Evolutionary conservation across 306 rosid genomes (phyloP), one percentile per base, ranked within the genome.

Genomic region (Castanopsis chinensis): DNA sequence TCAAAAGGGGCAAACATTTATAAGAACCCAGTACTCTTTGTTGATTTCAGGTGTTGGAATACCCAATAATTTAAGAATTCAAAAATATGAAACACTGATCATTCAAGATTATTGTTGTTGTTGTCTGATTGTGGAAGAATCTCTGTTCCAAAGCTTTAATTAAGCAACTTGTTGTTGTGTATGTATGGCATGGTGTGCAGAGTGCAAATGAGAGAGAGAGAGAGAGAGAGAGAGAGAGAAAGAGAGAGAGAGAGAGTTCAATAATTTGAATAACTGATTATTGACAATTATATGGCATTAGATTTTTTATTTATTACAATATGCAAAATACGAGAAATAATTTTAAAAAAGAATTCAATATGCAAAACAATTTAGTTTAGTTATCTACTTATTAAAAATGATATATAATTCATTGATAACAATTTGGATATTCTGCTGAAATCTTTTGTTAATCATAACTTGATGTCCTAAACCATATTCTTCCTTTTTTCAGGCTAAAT

Each of bases 401-500:
- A 61, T 12, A 11, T 65, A 17, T 20, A 13, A 68, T 45, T 45
- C 11, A 9, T 49, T 65, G 19, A 15, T 14, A 72, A 25, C 45
- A 79, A 77, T n/a, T 55, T 80, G 67, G 51, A 72, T 79, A 27
- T 54, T 78, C 28, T 74, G 32, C 69, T 73, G 55, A 32, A 74
- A 61, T 53, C 78, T 75, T 20, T 55, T 43, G 28, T 60, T 78
- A 32, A 67, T 33, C 35, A 15, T 73, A 27, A 8, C 20, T 23
- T 12, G 43, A 20, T 49, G 53, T 19, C 41, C 52, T 78, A 23
- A 81, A 65, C 73, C 80, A 33, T 73, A 49, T 27, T 84, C 73
- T 33, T 69, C 76, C 25, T 86, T 59, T 23, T 78, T 77, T 68
- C 97, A 94, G 98, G 99, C 98, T 78, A 89, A 91, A 71, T 95